Conservation (phyloP, 306 rosid genomes). For the Ziziphus jujuba region DNA sequence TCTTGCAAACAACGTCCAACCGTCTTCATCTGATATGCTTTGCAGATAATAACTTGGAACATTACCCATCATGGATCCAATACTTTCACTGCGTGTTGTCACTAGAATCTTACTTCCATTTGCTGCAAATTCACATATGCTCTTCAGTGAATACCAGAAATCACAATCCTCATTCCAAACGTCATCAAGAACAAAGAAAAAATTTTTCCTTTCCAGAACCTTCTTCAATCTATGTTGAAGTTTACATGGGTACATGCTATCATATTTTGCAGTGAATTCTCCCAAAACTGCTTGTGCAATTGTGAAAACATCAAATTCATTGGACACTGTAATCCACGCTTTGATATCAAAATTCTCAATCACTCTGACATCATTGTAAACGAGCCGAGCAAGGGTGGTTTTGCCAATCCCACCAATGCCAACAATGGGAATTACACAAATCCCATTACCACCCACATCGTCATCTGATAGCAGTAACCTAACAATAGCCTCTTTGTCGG, state of each 20-base stretch:
- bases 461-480: too few species aligned
- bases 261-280: not conserved
- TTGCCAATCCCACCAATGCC: conserved; percentile 30
- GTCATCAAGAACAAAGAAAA: conserved; percentile 25
- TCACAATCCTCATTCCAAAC: conserved; percentile 18
- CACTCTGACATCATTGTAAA: conserved; percentile 5
- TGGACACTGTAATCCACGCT: conserved; percentile 17
- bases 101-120: conserved; percentile 15
- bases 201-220: conserved; percentile 5
- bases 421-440: conserved; percentile 16
- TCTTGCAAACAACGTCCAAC: conserved; percentile 15
- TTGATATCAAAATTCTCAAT: conserved; percentile 12
- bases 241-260: not conserved
- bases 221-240: conserved; percentile 2
- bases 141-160: not conserved
- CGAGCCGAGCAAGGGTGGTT: conserved; percentile 18
- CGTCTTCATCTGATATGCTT: conserved; percentile 1
- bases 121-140: not conserved
- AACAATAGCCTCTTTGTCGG: too few species aligned
- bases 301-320: conserved; percentile 6
- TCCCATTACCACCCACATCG: too few species aligned
- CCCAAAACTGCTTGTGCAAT: not conserved
- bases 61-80: not conserved
- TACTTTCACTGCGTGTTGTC: conserved; percentile 16
- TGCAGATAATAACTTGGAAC: not conserved